Evolutionary conservation across 352 stramenopile species (phyloP), one percentile per base, ranked within the genome.

Genomic region (Pythium apleroticum): DNA sequence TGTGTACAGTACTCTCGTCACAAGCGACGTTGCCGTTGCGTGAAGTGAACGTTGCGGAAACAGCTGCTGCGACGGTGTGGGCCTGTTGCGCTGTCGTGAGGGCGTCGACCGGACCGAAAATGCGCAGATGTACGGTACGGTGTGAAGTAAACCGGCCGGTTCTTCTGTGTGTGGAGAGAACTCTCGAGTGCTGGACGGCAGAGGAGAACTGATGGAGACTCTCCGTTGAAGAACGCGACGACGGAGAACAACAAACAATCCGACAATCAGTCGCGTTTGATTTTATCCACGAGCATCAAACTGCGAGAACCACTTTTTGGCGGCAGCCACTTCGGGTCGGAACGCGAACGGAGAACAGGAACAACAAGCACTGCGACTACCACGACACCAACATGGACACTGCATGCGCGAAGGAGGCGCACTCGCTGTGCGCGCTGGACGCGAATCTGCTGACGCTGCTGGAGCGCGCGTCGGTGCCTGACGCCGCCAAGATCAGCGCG

Each of bases 371-470:
- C 45, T 12, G 1, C 45, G 2, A 27, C 28, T 60, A 28, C 41
- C 54, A 61, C 33, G 54, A 31, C 46, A 60, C 35, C 6, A 49
- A 48, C 9, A 69, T 66, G 19, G 71, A 59, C 27, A 49, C 60
- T 43, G 61, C 69, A 6, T 90, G 81, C 52, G 68, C 75, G 14
- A 63, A 49, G 35, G 82, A 91, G 30, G 62, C 72, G 30, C 69
- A 60, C 28, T 53, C 43, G 25, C 80, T 78, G 43, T 91, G 82
- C 57, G 66, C 74, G 20, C 65, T 61, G 45, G 82, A 91, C 35
- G 72, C 73, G 17, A 75, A 82, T 25, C 65, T 91, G 22, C 30
- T 88, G 49, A 68, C 75, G 57, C 71, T 91, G 60, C 65, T 91
- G 8, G 75, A 67, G 52, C 66, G 78, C 54, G 66, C 64, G 4